phyloP scores from a whole-genome alignment of 176 grass and related monocot species.

The Oryza punctata region DNA sequence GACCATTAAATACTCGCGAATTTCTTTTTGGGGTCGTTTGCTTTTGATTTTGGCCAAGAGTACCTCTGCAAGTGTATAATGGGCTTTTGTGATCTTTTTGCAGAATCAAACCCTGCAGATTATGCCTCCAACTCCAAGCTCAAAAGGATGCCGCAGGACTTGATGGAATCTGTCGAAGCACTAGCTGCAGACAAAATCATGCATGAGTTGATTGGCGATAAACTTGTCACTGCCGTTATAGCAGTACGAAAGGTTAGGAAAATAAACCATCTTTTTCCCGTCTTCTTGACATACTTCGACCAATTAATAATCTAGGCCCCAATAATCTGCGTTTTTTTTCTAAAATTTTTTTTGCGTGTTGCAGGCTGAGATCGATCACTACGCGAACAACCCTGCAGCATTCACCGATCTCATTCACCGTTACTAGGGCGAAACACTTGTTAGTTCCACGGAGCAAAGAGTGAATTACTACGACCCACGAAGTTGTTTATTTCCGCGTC shows the following conservation, averaged over 20 bases:
- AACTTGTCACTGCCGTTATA: slow-evolving; percentile 70
- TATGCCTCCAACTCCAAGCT: slow-evolving; percentile 64
- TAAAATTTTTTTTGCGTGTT: background rate
- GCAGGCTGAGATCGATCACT: slow-evolving; percentile 79
- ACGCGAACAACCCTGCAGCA: slow-evolving; percentile 60
- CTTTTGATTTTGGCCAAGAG: background rate
- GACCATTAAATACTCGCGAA: background rate
- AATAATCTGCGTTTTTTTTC: background rate
- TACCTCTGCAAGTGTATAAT: slow-evolving; percentile 21
- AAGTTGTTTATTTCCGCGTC: background rate
- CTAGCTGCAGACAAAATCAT: slow-evolving; percentile 68
- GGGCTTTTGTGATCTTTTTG: background rate
- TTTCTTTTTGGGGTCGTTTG: background rate
- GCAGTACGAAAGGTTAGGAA: slow-evolving; percentile 73
- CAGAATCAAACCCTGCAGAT: slow-evolving; percentile 86
- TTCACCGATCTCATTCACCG: slow-evolving; percentile 72
- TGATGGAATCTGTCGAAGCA: slow-evolving; percentile 74
- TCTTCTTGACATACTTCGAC: background rate
- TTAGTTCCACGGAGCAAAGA: background rate
- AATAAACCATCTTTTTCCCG: background rate
- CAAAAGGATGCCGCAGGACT: slow-evolving; percentile 75
- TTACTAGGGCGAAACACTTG: slow-evolving; percentile 48
- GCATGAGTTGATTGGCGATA: slow-evolving; percentile 74
- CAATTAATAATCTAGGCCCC: background rate
- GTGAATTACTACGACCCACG: background rate